These are phyloP conservation scores for Scheffersomyces ergatensis DNA, from an alignment of 805 yeast species.

Conservation along the genomic window DNA sequence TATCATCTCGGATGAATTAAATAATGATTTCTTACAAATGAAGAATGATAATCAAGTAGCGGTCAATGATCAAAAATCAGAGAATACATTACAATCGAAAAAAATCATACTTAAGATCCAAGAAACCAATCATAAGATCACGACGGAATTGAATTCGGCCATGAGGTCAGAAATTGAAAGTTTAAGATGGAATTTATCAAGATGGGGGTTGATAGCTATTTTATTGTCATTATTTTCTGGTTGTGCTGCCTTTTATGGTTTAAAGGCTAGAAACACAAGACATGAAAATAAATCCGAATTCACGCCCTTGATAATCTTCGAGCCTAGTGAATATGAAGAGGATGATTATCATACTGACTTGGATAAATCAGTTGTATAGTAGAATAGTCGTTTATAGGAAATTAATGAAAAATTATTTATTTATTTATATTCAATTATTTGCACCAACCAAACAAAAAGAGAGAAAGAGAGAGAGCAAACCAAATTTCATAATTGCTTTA, in stretches of 20 bases:
- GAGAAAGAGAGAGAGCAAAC: too few species aligned
- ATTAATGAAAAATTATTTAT: neutral
- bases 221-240: conserved; percentile 59
- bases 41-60: conserved; percentile 81
- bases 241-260: conserved; percentile 46
- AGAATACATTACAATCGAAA: conserved; percentile 74
- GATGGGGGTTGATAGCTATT: conserved; percentile 81
- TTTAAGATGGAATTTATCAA: conserved; percentile 88
- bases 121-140: conserved; percentile 80
- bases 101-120: conserved; percentile 68
- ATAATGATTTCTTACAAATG: conserved; percentile 53
- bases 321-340: conserved; percentile 48
- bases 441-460: too few species aligned
- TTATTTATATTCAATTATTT: neutral
- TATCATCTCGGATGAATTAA: conserved; percentile 72
- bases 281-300: conserved; percentile 27
- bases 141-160: conserved; percentile 77
- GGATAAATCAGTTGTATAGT: conserved; percentile 29
- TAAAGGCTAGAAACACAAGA: conserved; percentile 11
- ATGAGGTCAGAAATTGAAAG: conserved; percentile 84
- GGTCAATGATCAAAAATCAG: conserved; percentile 80
- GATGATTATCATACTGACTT: conserved; percentile 57
- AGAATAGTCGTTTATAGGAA: neutral
- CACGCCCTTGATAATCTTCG: conserved; percentile 40
- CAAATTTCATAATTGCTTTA: too few species aligned